Evolutionary conservation across 148 eudicot genomes (phyloP).

Genomic region (Rhododendron henanense): DNA sequence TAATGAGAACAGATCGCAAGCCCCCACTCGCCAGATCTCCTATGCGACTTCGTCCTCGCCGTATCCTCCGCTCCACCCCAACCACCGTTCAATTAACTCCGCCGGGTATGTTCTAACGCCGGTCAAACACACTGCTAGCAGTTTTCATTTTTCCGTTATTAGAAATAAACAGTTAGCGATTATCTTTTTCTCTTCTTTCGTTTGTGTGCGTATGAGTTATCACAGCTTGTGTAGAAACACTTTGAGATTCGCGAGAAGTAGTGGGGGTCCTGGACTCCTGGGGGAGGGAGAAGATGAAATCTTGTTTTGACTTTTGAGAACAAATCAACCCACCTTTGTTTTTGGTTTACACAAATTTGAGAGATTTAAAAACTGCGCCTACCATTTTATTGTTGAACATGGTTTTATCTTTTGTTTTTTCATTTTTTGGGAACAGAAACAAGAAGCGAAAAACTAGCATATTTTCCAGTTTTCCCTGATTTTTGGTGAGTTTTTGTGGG

Average conservation of each 20-base stretch:
- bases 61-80: slow-evolving; percentile 40
- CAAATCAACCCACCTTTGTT: background rate
- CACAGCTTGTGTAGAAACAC: background rate
- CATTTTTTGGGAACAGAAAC: background rate
- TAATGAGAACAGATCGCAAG: slow-evolving; percentile 58
- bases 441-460: background rate
- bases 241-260: too few species aligned
- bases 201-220: background rate
- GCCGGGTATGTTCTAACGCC: slow-evolving; percentile 31
- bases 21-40: slow-evolving; percentile 76
- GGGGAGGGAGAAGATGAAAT: background rate
- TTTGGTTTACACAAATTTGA: background rate
- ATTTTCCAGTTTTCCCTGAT: background rate
- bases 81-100: slow-evolving; percentile 38
- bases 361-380: background rate
- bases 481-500: background rate
- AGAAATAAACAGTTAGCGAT: background rate
- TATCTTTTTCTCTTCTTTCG: background rate
- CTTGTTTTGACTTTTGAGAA: background rate
- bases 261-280: background rate
- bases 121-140: background rate
- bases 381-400: background rate
- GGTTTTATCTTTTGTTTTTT: background rate
- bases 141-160: background rate
- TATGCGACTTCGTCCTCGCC: slow-evolving; percentile 56